These are phyloP conservation scores for Skeletonema potamos DNA, from an alignment of 108 stramenopile genomes.

Conservation along the genomic window DNA sequence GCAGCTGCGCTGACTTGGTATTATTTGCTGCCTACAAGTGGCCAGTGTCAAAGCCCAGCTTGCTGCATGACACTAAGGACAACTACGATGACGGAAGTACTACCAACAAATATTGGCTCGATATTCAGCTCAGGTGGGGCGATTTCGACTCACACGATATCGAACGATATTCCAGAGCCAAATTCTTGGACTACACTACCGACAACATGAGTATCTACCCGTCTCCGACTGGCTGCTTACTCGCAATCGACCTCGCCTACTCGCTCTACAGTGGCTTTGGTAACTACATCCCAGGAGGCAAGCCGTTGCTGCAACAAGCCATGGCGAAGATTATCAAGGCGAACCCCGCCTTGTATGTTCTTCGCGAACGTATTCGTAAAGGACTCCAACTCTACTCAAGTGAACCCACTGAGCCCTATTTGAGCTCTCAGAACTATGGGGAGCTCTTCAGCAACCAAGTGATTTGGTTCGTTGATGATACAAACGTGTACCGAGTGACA, in stretches of 20 bases:
- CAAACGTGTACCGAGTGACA: slow-evolving; percentile 98
- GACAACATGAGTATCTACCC: slow-evolving; percentile 99
- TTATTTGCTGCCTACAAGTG: slow-evolving; percentile 99
- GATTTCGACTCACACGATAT: slow-evolving; percentile 99
- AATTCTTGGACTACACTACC: slow-evolving; percentile 99
- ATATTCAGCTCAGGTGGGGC: slow-evolving; percentile 99
- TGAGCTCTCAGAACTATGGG: slow-evolving; percentile 98
- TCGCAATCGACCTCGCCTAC: slow-evolving; percentile 97
- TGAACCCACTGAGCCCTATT: slow-evolving; percentile 99
- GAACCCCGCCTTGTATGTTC: slow-evolving; percentile 99
- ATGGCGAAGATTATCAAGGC: slow-evolving; percentile 99
- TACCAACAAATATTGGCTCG: slow-evolving; percentile 98
- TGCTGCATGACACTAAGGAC: slow-evolving; percentile 97
- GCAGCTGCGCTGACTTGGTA: slow-evolving; percentile 97
- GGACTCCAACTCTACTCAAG: slow-evolving; percentile 98
- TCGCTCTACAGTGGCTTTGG: slow-evolving; percentile 97
- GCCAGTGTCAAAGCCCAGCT: slow-evolving; percentile 96
- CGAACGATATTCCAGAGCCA: slow-evolving; percentile 96
- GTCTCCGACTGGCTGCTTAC: slow-evolving; percentile 95
- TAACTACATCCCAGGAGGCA: slow-evolving; percentile 97
- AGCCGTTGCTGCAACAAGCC: slow-evolving; percentile 97
- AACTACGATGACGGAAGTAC: slow-evolving; percentile 92
- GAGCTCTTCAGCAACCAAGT: slow-evolving; percentile 98
- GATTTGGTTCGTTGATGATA: slow-evolving; percentile 99
- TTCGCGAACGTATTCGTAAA: slow-evolving; percentile 99